Conservation (phyloP, 73 alveolate genomes). For the Loxodes magnus region DNA sequence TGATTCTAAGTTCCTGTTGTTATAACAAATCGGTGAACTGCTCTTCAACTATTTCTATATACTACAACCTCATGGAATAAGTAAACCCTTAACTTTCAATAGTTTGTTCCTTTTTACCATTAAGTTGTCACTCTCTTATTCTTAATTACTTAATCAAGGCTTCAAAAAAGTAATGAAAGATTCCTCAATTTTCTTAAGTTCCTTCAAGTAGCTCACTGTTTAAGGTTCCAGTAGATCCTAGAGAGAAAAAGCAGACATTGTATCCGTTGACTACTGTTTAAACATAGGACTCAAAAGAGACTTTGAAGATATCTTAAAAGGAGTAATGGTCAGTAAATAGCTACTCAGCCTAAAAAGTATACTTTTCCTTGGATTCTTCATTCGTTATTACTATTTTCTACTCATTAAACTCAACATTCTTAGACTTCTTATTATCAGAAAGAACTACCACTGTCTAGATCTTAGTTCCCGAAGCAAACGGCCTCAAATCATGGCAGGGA, state of each 20-base stretch:
- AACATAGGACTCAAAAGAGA: too few relatives aligned
- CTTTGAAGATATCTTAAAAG: too few relatives aligned
- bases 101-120: slow-evolving; percentile 49
- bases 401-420: too few relatives aligned
- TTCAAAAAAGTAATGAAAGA: slow-evolving; percentile 69
- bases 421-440: too few relatives aligned
- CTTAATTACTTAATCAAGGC: slow-evolving; percentile 81
- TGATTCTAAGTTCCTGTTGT: slow-evolving; percentile 65
- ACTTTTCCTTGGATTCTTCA: too few relatives aligned
- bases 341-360: too few relatives aligned
- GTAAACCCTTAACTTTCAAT: slow-evolving; percentile 60
- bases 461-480: too few relatives aligned
- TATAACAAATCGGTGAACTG: slow-evolving; percentile 80
- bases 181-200: slow-evolving; percentile 85
- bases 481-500: too few relatives aligned
- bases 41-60: slow-evolving; percentile 96
- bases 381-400: too few relatives aligned
- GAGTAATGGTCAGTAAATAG: too few relatives aligned
- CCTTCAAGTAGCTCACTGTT: slow-evolving; percentile 93
- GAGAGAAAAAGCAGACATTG: slow-evolving; percentile 84
- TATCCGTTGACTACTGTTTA: slow-evolving; percentile 73
- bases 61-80: slow-evolving; percentile 81
- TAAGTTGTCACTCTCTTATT: slow-evolving; percentile 78
- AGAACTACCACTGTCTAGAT: too few relatives aligned
- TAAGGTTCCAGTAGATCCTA: slow-evolving; percentile 96